These are phyloP conservation scores for Amaranthus cruentus DNA, from an alignment of 148 eudicot genomes.

Conservation along the genomic window DNA sequence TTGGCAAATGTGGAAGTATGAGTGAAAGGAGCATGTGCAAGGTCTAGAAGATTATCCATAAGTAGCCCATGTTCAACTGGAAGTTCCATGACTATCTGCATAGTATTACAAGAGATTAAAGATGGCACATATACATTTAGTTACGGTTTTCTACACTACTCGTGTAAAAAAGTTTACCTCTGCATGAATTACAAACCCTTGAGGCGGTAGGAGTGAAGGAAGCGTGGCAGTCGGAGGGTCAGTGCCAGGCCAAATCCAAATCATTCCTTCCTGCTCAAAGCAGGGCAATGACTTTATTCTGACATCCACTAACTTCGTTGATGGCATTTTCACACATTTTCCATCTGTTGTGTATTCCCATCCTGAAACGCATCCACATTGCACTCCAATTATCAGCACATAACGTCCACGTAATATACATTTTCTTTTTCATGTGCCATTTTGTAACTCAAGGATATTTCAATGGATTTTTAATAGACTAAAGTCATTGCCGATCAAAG, in stretches of 20 bases:
- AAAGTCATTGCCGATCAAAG: too few species aligned
- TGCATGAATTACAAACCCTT: conserved; percentile 82
- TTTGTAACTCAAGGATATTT: background rate
- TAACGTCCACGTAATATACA: background rate
- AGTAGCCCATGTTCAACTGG: conserved; percentile 96
- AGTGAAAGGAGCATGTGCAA: conserved; percentile 94
- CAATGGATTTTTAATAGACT: background rate
- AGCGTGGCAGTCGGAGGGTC: conserved; percentile 71
- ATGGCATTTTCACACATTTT: conserved; percentile 96
- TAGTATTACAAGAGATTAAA: conserved; percentile 2
- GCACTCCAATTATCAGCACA: background rate
- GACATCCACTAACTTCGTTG: conserved; percentile 66
- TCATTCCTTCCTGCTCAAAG: conserved; percentile 89
- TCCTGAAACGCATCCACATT: conserved; percentile 37
- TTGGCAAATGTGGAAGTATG: conserved; percentile 95
- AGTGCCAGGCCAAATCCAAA: conserved; percentile 97
- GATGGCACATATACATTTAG: background rate
- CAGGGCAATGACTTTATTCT: conserved; percentile 78
- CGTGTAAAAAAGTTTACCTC: conserved; percentile 45
- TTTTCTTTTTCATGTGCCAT: background rate
- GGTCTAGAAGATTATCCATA: conserved; percentile 90
- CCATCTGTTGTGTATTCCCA: conserved; percentile 99
- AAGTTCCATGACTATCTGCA: conserved; percentile 92
- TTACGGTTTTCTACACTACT: background rate
- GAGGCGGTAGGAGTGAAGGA: conserved; percentile 81